Conservation (phyloP, 352 stramenopile species). For the Pythium apleroticum region DNA sequence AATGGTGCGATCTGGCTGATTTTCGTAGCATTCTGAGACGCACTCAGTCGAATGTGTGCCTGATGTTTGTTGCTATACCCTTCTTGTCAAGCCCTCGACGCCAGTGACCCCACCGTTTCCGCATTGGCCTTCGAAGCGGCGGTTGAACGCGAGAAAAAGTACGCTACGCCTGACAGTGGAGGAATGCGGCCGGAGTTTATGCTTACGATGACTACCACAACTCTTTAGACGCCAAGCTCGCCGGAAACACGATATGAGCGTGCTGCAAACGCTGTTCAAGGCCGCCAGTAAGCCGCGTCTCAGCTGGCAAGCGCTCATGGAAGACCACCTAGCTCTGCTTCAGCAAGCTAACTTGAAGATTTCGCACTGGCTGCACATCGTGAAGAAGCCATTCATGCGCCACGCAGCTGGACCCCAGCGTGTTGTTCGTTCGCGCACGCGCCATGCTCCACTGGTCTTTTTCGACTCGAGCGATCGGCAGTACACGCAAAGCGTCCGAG, state of each 20-base stretch:
- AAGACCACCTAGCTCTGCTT: slow-evolving; percentile 25
- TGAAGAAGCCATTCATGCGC: slow-evolving; percentile 24
- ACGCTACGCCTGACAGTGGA: not conserved
- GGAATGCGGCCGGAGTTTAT: not conserved
- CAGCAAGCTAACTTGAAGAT: slow-evolving; percentile 12
- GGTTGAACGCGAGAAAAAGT: slow-evolving; percentile 9
- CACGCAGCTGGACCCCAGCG: slow-evolving; percentile 10
- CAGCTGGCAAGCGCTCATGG: slow-evolving; percentile 24
- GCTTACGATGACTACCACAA: not conserved
- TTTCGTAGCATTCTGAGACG: too few relatives aligned
- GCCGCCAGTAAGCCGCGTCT: slow-evolving; percentile 19
- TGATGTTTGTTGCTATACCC: not conserved
- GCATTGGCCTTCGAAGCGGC: slow-evolving; percentile 6
- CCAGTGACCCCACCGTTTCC: not conserved
- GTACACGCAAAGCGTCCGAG: slow-evolving; percentile 19
- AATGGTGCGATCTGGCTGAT: slow-evolving; percentile 1
- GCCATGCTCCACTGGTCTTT: slow-evolving; percentile 23
- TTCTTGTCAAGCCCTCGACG: not conserved
- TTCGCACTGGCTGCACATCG: slow-evolving; percentile 14
- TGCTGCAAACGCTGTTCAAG: slow-evolving; percentile 25
- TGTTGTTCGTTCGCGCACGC: slow-evolving; percentile 25
- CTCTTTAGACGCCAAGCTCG: slow-evolving; percentile 16
- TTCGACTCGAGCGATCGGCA: slow-evolving; percentile 26
- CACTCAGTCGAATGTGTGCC: too few relatives aligned
- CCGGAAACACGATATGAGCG: slow-evolving; percentile 19